A percentile compares a stretch with the other conserved stretches of the same genome.
These are phyloP conservation scores for Suillus cothurnatus DNA, from an alignment of 768 basidiomycete genomes.

Conservation along the genomic window DNA sequence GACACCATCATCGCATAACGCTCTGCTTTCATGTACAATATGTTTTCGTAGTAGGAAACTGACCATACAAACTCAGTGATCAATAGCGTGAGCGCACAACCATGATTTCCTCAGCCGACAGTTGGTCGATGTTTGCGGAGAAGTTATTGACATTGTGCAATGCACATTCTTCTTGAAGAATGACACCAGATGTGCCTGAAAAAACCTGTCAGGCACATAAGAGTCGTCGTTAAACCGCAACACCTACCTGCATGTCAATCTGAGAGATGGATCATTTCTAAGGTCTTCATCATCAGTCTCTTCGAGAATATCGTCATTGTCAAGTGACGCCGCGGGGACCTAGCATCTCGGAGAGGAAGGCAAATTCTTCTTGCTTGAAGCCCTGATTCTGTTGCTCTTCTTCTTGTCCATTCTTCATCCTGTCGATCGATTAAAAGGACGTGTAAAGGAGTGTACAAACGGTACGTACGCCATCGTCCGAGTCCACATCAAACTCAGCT, in stretches of 20 bases:
- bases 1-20: constrained; percentile 5
- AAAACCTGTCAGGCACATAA: constrained; percentile 22
- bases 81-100: constrained; percentile 59
- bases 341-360: constrained; percentile 83
- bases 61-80: constrained; percentile 18
- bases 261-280: constrained; percentile 80
- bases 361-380: constrained; percentile 74
- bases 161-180: constrained; percentile 75
- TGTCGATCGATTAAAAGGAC: constrained; percentile 27
- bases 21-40: constrained; percentile 1
- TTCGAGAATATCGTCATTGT: constrained; percentile 76
- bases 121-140: constrained; percentile 59
- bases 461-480: constrained; percentile 71
- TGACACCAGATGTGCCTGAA: constrained; percentile 64
- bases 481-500: constrained; percentile 61
- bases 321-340: constrained; percentile 73
- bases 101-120: constrained; percentile 70
- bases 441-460: neutral
- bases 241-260: constrained; percentile 73
- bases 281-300: constrained; percentile 87
- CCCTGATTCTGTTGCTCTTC: constrained; percentile 58
- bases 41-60: neutral
- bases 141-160: constrained; percentile 65
- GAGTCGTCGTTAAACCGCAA: neutral
- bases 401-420: constrained; percentile 94